Base-by-base conservation (phyloP, 257 asterid species). In the Nicotiana undulata region DNA sequence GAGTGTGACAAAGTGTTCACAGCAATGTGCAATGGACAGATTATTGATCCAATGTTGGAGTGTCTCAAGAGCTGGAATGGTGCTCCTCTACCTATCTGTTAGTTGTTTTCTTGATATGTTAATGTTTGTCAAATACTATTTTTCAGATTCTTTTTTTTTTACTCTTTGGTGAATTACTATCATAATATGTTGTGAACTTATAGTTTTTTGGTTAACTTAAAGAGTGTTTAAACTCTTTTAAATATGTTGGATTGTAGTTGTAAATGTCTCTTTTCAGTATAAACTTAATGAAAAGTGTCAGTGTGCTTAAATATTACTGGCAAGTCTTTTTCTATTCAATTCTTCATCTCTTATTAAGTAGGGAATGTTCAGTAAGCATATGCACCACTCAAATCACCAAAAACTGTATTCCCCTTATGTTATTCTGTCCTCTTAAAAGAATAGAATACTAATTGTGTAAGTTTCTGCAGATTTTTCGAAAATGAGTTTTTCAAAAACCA, bases 1-100 rank as follows among this genome's bases (percentile, higher is more conserved):
- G 97, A 91, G 81, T 85, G 92, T 22, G 97, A 93, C 7, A 93
- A 87, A 88, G 97, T 94, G 81, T 94, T 92, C 81, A 85, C 91
- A 10, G 97, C 98, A 26, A 63, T 94, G 87, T 84, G 90, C 82
- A 85, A 88, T 2, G 94, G 95, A 2, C 55, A 76, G 13, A 80
- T 94, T 2, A 88, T 92, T 65, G 97, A 94, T 83, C 98, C 98
- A 0, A 81, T 94, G 87, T 81, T 94, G 90, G 86, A 91, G 18
- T 94, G 97, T 46, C 86, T 94, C 29, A 67, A 89, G 81, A 87
- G 78, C 0, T 94, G 98, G 98, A 89, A 91, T 78, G 98, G 97
- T 1, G 92, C 86, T 9, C 98, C 98, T 52, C 89, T 92, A 12
- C 97, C 97, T 13, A 91, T 94, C 53, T 91, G 88, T 60, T 92